Base-by-base conservation (phyloP, 257 asterid species). In the Fraxinus americana region DNA sequence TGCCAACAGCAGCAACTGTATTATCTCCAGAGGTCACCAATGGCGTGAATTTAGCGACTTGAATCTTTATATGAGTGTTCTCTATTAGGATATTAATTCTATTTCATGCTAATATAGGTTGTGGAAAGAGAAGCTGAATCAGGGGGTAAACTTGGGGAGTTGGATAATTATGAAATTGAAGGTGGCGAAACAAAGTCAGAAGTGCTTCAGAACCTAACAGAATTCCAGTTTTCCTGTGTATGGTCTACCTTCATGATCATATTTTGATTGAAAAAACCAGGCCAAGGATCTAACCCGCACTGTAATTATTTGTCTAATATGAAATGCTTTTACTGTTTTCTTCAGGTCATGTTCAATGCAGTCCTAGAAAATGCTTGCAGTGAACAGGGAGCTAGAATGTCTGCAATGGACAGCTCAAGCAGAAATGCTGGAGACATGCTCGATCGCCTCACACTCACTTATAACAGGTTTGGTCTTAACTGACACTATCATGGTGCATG, bases 391-490 rank as follows among this genome's bases (percentile, higher is more conserved):
- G 98, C 99, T 66, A 89, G 98, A 85, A 96, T 96, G 99, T 93
- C 98, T 83, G 98, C 99, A 11, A 93, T 96, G 99, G 99, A 93
- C 79, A 96, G 98, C 83, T 96, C 98, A 84, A 96, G 98, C 86
- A 88, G 97, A 84, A 96, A 96, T 79, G 98, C 98, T 35, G 97
- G 99, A 67, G 99, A 96, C 0, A 89, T 96, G 98, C 99, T 96
- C 87, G 99, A 96, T 84, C 96, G 97, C 30, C 97, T 96, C 84
- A 93, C 99, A 6, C 96, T 96, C 66, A 88, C 97, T 66, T 96
- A 96, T 81, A 96, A 92, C 95, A 96, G 99, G 99, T 92, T 76
- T 54, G 76, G 12, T 29, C 41, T 59, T 21, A 59, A n/a, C 67
- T 16, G 13, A 1, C 67, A 59, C 16, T 21, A 6, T 23, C 7